Conservation (phyloP, 2,329 filamentous ascomycete genomes). For the Alternaria sp. region DNA sequence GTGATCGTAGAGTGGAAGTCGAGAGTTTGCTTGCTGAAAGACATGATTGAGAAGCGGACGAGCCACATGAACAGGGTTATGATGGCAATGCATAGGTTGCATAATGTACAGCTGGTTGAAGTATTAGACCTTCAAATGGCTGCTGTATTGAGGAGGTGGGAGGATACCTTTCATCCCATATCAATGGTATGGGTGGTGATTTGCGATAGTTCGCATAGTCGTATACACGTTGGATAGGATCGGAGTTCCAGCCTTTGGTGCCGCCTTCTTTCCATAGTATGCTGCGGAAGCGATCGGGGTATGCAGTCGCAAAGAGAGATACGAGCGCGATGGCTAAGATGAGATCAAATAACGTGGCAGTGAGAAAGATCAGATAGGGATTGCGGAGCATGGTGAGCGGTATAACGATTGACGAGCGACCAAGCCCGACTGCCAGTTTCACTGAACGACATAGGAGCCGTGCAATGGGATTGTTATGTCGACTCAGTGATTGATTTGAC, state of each 20-base stretch:
- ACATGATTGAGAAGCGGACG: constrained; percentile 16
- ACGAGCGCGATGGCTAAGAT: constrained; percentile 11
- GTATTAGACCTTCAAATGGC: not conserved
- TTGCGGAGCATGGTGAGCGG: not conserved
- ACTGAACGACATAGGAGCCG: not conserved
- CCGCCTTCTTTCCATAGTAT: constrained; percentile 19
- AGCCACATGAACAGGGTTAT: constrained; percentile 19
- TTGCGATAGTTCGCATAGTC: constrained; percentile 25
- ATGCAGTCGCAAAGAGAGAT: constrained; percentile 14
- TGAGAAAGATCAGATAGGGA: not conserved
- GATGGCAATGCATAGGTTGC: constrained; percentile 14
- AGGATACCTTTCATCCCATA: constrained; percentile 26
- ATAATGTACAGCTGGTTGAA: constrained; percentile 10
- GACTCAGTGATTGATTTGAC: not conserved
- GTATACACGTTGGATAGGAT: constrained; percentile 23
- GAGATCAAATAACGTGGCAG: constrained; percentile 11
- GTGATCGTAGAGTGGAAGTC: constrained; percentile 12
- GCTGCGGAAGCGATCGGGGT: constrained; percentile 12
- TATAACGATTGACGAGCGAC: not conserved
- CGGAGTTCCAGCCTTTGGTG: constrained; percentile 24
- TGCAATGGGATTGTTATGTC: not conserved
- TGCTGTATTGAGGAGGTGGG: not conserved
- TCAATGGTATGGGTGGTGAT: constrained; percentile 16
- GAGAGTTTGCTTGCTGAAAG: constrained; percentile 1
- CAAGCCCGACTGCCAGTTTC: not conserved